A percentile compares a stretch with the other conserved stretches of the same genome.
phyloP scores from a whole-genome alignment of 139 green algal species.

The Chlorella sorokiniana region DNA sequence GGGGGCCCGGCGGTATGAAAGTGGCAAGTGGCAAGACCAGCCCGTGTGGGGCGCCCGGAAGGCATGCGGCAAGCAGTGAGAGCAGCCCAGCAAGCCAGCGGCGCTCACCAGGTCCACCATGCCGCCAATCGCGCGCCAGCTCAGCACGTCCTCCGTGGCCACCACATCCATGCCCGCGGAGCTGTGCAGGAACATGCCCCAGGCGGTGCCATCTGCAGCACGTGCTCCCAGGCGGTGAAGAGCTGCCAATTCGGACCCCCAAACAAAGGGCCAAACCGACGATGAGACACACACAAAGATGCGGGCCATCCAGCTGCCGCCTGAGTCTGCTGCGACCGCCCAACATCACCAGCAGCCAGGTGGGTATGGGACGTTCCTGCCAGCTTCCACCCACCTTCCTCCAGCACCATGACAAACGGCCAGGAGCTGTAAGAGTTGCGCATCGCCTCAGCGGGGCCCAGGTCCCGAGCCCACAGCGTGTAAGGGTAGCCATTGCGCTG shows the following conservation, averaged over 20 bases:
- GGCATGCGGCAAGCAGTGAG: not conserved
- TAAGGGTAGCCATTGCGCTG: constrained; percentile 38
- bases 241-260: not conserved
- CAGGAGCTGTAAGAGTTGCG: constrained; percentile 68
- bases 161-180: constrained; percentile 76
- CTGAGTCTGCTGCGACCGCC: not conserved
- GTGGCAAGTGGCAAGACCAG: too few relatives aligned
- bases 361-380: not conserved
- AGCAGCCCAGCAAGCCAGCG: not conserved
- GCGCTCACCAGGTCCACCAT: constrained; percentile 67
- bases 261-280: too few relatives aligned
- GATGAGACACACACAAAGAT: too few relatives aligned
- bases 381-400: not conserved
- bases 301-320: too few relatives aligned
- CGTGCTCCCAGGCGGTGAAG: not conserved
- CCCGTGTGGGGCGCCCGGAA: too few relatives aligned
- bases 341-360: not conserved
- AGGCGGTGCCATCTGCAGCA: constrained; percentile 51
- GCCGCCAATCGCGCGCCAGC: constrained; percentile 63
- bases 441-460: constrained; percentile 24
- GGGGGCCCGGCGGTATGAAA: too few relatives aligned
- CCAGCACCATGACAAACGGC: constrained; percentile 56
- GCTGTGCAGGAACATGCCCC: constrained; percentile 67
- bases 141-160: constrained; percentile 37
- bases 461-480: constrained; percentile 62